Evolutionary conservation across 192 early-diverging fungal species (phyloP).

Genomic region (Entomortierella chlamydospora): DNA sequence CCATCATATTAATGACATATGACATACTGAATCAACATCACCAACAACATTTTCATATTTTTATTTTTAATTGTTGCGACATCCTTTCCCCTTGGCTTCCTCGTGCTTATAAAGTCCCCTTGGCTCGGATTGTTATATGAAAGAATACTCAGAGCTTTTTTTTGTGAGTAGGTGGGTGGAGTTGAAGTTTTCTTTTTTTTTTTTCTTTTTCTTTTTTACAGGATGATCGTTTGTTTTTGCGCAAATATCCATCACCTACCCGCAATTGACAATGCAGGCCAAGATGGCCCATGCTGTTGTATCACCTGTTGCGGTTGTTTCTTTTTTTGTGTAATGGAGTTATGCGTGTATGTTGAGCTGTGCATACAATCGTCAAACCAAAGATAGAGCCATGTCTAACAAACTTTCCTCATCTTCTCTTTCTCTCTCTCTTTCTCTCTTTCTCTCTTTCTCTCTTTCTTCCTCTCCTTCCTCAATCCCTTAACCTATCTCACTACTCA

Average conservation of each 20-base stretch:
- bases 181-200: no score
- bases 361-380: not conserved
- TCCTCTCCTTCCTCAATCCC: constrained; percentile 27
- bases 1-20: not conserved
- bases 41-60: not conserved
- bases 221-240: no score
- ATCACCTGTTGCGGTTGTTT: no score
- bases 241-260: no score
- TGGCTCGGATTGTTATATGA: constrained; percentile 14
- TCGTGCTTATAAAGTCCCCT: not conserved
- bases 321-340: no score
- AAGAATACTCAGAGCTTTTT: not conserved
- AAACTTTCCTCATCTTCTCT: constrained; percentile 2
- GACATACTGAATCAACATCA: not conserved
- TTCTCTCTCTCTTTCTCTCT: constrained; percentile 2
- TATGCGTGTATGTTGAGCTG: not conserved
- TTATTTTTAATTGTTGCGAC: not conserved
- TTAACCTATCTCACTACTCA: no score
- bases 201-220: no score
- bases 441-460: constrained; percentile 51
- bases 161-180: not conserved
- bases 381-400: not conserved
- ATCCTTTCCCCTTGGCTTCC: not conserved
- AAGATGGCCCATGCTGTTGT: no score
- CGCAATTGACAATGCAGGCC: no score